Base-by-base conservation (phyloP, 1,139 yeast species). In the Entelexis sorbosivorans region DNA sequence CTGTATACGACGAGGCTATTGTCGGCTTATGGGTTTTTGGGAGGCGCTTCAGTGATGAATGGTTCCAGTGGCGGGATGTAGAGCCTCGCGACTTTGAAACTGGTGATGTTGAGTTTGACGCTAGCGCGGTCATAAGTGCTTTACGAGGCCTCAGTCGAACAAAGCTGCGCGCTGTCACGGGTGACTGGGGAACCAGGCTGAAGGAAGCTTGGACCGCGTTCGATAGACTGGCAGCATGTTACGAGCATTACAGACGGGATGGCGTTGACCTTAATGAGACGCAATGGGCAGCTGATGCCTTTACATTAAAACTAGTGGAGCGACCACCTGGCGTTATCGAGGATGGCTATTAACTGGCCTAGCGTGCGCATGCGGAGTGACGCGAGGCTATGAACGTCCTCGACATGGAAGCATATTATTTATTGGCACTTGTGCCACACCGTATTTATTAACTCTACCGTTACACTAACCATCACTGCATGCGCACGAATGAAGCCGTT, bases 21-120 rank as follows among this genome's bases (percentile, higher is more conserved):
- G n/a, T 32, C 10, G 36, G 45, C 11, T n/a, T 42, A 16, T 42
- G 45, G 45, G 20, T 17, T 4, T 42, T 42, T 32, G 45, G 45
- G 6, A 16, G 4, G 19, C 29, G 32, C 8, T 38, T 24, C 31
- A 24, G 14, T 8, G 19, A 26, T 24, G 6, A 22, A 6, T 14
- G 20, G 9, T 22, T 24, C 14, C 1, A 10, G 6, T 24, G 42
- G 42, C 26, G 42, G 42, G 32, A 26, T 1, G 5, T 38, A 24
- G 42, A 14, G 4, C 7, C 3, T 14, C 42, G 32, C 2, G 26
- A 9, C 7, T 6, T 20, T 22, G 35, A 16, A 1, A 5, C 19
- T 19, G 29, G 6, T 19, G 14, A 22, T 13, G 22, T 7, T 4
- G 28, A 31, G 19, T 42, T 42, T 14, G 45, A 42, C 20, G n/a